Conservation (phyloP, 257 asterid species). For the Capsicum rhomboideum region DNA sequence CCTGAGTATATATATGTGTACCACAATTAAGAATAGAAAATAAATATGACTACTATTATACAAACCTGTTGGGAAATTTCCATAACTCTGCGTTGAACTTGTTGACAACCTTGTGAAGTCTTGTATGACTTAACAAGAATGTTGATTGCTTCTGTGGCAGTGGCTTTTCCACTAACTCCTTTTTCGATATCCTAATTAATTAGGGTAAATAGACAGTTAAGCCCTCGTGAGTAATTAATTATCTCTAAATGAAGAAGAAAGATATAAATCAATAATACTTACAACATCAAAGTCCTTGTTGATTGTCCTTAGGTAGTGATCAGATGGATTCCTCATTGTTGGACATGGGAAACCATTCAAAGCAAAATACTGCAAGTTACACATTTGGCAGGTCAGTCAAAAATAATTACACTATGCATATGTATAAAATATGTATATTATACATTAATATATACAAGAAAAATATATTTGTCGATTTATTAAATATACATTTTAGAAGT, state of each 20-base stretch:
- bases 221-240: background rate
- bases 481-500: too few relatives aligned
- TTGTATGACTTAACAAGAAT: slow-evolving; percentile 38
- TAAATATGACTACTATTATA: background rate
- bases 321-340: slow-evolving; percentile 55
- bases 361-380: slow-evolving; percentile 24
- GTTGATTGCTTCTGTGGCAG: slow-evolving; percentile 31
- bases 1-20: too few relatives aligned
- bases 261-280: background rate
- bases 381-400: too few relatives aligned
- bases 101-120: slow-evolving; percentile 27
- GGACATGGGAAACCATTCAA: slow-evolving; percentile 57
- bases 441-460: too few relatives aligned
- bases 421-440: too few relatives aligned
- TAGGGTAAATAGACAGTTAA: background rate
- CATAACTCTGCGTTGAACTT: slow-evolving; percentile 26
- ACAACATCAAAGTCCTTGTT: slow-evolving; percentile 56
- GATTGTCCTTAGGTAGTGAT: slow-evolving; percentile 49
- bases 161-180: slow-evolving; percentile 23
- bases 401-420: too few relatives aligned
- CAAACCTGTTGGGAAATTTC: slow-evolving; percentile 32
- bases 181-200: slow-evolving; percentile 46
- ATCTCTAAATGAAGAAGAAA: background rate
- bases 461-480: too few relatives aligned
- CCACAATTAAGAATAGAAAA: too few relatives aligned